These are phyloP conservation scores for Gryganskiella cystojenkinii DNA, from an alignment of 192 early-diverging fungal species.

Conservation along the genomic window DNA sequence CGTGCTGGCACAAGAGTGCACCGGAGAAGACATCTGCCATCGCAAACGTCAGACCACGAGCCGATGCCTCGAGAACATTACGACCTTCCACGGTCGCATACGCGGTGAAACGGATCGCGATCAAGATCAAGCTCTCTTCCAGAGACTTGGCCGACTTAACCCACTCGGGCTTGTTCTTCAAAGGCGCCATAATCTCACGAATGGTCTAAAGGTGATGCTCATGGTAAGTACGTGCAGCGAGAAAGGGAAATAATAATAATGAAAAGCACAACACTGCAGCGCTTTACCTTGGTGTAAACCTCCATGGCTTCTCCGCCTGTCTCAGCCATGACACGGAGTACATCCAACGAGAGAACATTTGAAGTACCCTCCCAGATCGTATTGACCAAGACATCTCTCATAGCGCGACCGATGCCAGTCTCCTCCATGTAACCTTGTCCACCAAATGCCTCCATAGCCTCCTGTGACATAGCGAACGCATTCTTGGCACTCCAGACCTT, in stretches of 20 bases:
- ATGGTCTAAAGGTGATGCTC: conserved; percentile 19
- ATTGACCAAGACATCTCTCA: conserved; percentile 75
- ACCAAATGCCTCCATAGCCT: conserved; percentile 75
- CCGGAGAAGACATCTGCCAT: conserved; percentile 59
- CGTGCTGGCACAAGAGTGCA: conserved; percentile 63
- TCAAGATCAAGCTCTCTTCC: conserved; percentile 33
- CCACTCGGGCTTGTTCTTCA: conserved; percentile 30
- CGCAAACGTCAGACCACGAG: conserved; percentile 61
- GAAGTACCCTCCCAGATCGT: conserved; percentile 84
- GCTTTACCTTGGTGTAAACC: conserved; percentile 56
- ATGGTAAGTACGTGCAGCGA: no score
- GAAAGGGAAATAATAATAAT: neutral
- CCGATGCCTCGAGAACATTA: conserved; percentile 52
- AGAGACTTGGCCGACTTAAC: conserved; percentile 15
- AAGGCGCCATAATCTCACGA: conserved; percentile 30
- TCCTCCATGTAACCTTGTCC: conserved; percentile 86
- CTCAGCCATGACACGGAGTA: conserved; percentile 62
- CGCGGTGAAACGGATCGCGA: conserved; percentile 47
- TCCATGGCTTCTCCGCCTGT: conserved; percentile 57
- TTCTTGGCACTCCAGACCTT: conserved; percentile 70
- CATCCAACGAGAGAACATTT: conserved; percentile 73
- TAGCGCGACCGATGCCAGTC: conserved; percentile 62
- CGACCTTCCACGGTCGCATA: conserved; percentile 31
- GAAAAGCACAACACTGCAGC: neutral
- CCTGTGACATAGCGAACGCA: conserved; percentile 56